Conservation (phyloP, 2,329 filamentous ascomycete species). For the Exophiala mesophila region DNA sequence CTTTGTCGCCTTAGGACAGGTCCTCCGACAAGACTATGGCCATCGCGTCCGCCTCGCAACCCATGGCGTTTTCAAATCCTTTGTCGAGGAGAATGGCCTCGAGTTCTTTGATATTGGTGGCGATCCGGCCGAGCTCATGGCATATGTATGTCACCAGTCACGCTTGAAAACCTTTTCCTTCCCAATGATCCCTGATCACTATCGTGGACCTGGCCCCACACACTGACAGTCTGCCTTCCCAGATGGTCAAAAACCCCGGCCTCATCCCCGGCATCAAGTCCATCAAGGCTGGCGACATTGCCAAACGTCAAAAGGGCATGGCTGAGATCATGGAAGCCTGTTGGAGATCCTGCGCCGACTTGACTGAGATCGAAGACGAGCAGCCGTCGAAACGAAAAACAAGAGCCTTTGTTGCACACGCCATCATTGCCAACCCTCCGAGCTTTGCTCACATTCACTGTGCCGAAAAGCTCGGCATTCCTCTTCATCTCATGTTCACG, state of each 20-base stretch:
- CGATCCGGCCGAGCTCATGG: conserved; percentile 49
- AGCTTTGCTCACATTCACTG: conserved; percentile 50
- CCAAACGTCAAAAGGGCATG: conserved; percentile 31
- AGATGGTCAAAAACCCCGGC: conserved; percentile 46
- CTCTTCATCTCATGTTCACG: conserved; percentile 49
- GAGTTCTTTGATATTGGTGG: conserved; percentile 57
- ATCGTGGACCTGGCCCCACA: too few relatives aligned
- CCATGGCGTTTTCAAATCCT: conserved; percentile 50
- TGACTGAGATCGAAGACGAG: conserved; percentile 17
- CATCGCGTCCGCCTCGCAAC: conserved; percentile 56
- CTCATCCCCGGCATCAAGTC: conserved; percentile 35
- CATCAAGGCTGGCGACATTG: conserved; percentile 32
- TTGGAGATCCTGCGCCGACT: conserved; percentile 38
- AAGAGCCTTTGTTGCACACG: conserved; percentile 46
- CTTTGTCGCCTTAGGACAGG: conserved; percentile 52
- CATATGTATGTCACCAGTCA: conserved; percentile 29
- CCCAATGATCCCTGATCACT: too few relatives aligned
- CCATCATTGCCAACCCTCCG: conserved; percentile 51
- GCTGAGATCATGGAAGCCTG: conserved; percentile 35
- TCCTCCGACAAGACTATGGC: conserved; percentile 42
- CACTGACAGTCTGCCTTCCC: too few relatives aligned
- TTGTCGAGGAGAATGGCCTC: conserved; percentile 48
- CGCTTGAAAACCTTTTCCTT: too few relatives aligned
- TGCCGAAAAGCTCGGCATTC: conserved; percentile 45
- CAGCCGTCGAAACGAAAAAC: background rate